Percentiles rank a stretch among this genome's conserved stretches.
phyloP scores from a whole-genome alignment of 2,329 filamentous ascomycete species.

The Sarocladium kiliense region DNA sequence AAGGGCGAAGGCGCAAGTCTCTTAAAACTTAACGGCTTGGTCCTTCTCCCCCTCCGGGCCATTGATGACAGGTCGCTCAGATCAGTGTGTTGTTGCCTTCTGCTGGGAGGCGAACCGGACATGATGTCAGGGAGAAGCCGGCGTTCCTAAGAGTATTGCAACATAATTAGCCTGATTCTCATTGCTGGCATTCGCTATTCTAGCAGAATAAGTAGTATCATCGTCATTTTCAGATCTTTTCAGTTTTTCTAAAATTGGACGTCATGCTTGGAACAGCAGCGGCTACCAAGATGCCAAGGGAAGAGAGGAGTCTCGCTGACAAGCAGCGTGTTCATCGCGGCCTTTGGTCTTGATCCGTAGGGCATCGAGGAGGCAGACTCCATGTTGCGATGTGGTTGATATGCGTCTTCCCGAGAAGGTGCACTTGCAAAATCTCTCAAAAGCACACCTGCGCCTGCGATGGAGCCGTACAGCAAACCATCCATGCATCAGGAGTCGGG shows the following conservation, averaged over 20 bases:
- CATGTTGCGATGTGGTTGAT: conserved; percentile 39
- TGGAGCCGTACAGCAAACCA: not conserved
- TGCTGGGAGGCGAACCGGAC: no score
- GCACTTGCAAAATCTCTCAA: not conserved
- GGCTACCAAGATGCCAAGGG: conserved; percentile 34
- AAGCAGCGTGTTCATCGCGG: conserved; percentile 44
- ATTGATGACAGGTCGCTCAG: not conserved
- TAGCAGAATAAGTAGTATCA: not conserved
- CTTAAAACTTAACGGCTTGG: not conserved
- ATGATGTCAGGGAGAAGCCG: not conserved
- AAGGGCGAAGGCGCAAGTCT: no score
- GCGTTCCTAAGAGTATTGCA: not conserved
- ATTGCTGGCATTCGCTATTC: not conserved
- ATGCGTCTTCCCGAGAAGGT: not conserved
- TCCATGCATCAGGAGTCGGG: not conserved
- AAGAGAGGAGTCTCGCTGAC: conserved; percentile 4
- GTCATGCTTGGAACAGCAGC: conserved; percentile 45
- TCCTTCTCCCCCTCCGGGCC: not conserved
- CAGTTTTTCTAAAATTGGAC: conserved; percentile 51
- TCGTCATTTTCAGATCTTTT: conserved; percentile 63
- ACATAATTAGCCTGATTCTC: not conserved
- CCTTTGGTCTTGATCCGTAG: conserved; percentile 53
- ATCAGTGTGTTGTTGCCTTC: not conserved
- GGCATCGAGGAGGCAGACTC: conserved; percentile 42
- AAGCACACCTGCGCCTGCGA: not conserved